Conservation (phyloP, 2,329 filamentous ascomycete genomes). For the Pseudodiploospora longispora region DNA sequence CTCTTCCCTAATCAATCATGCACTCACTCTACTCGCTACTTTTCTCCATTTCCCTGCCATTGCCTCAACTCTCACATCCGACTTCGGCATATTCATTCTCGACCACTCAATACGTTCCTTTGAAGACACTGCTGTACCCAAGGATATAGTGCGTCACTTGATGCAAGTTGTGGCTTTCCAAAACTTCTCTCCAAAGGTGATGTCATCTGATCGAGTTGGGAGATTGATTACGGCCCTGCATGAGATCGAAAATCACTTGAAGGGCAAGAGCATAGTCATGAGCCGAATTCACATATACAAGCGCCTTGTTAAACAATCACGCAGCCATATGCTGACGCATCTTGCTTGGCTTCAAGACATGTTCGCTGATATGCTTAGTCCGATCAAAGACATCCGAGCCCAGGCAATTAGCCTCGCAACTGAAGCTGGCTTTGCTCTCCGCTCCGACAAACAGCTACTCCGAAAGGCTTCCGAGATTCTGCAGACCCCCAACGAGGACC, state of each 20-base stretch:
- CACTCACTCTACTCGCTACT: constrained; percentile 67
- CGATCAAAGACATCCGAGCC: constrained; percentile 64
- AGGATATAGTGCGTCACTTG: constrained; percentile 69
- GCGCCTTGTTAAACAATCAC: constrained; percentile 64
- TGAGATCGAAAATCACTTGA: constrained; percentile 63
- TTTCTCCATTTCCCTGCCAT: constrained; percentile 70
- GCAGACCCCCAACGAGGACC: constrained; percentile 39
- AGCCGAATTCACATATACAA: constrained; percentile 73
- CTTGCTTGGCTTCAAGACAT: constrained; percentile 76
- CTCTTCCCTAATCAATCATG: constrained; percentile 64
- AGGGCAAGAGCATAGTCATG: constrained; percentile 72
- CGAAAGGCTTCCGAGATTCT: constrained; percentile 60
- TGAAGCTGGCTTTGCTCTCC: constrained; percentile 60
- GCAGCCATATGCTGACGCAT: constrained; percentile 60
- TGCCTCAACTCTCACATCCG: constrained; percentile 60
- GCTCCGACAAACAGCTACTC: constrained; percentile 59
- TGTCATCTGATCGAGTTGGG: constrained; percentile 63
- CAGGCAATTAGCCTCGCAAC: constrained; percentile 68
- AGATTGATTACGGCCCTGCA: constrained; percentile 64
- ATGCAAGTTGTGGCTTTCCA: constrained; percentile 76
- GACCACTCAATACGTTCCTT: constrained; percentile 73
- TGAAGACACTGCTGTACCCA: constrained; percentile 59
- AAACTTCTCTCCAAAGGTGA: constrained; percentile 65
- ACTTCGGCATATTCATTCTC: constrained; percentile 72
- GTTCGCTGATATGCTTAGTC: constrained; percentile 74